Evolutionary conservation across 768 basidiomycete species (phyloP), one percentile per base, ranked within the genome.

Genomic region (Mycena crocata): DNA sequence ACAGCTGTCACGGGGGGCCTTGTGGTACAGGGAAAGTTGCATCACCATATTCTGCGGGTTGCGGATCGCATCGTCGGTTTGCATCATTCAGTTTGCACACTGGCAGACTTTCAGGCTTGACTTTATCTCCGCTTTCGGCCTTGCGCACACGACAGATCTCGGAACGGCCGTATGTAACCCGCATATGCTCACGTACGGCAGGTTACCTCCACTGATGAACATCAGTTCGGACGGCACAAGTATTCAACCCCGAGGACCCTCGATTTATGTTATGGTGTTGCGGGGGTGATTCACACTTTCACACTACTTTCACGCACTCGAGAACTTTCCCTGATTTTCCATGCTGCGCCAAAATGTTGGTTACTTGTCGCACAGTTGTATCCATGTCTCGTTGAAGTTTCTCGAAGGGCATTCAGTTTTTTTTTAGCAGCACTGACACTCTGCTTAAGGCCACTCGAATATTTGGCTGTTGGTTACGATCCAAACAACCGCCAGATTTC

Each of bases 41-140:
- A 64, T 64, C 63, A 62, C 24, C 39, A 26, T 46, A 26, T 55
- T 48, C 32, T 31, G 62, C 39, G 32, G 1, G 30, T 44, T 48
- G 49, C 28, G 63, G 56, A 64, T 52, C 52, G 30, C 40, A 64
- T 58, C 64, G 59, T 24, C 23, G 14, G 28, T 30, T 24, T 64
- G 40, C 63, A 65, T 65, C 63, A 64, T 42, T 50, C 48, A n/a
- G 57, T 34, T 45, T 52, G 49, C 48, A 19, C 23, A 26, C 15
- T 52, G 57, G 49, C 45, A 65, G 56, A 45, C 28, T 31, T 40
- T 46, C 44, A 54, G 34, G 35, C 62, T 35, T 28, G 40, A 35
- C 10, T 34, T 26, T 46, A 57, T 57, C 56, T 57, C 56, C 56
- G 42, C 14, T 23, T 14, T 32, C 32, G 50, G 23, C 10, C 52